phyloP scores from a whole-genome alignment of 345 rosid genomes.

The Clausena lansium region DNA sequence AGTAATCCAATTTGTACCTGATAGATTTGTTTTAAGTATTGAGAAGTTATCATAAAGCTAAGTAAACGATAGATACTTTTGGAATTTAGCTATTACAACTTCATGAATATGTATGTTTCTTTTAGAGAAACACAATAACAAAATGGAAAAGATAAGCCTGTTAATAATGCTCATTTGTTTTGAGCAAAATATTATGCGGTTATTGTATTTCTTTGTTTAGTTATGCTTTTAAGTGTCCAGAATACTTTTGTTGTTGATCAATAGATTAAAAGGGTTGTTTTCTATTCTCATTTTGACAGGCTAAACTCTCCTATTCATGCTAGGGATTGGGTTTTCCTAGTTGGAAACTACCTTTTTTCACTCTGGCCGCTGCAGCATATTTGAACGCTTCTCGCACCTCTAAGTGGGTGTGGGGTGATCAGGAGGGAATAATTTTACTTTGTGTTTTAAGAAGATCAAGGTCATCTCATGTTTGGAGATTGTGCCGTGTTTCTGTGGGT shows the following conservation, averaged over 20 bases:
- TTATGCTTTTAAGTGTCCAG: background rate
- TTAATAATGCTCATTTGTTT: background rate
- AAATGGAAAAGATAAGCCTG: background rate
- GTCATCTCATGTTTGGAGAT: constrained; percentile 85
- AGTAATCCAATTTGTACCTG: background rate
- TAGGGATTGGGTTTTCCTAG: constrained; percentile 43
- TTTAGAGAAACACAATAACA: background rate
- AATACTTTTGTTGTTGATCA: background rate
- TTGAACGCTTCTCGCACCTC: constrained; percentile 86
- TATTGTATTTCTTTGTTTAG: background rate
- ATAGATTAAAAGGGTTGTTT: background rate
- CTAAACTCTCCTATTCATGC: constrained; percentile 30
- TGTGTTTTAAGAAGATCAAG: constrained; percentile 70
- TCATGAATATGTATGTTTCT: background rate
- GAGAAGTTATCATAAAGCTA: background rate
- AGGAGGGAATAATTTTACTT: constrained; percentile 43
- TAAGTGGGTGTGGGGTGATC: constrained; percentile 86
- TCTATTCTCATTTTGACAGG: constrained; percentile 35
- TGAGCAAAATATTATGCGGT: background rate
- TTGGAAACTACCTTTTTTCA: constrained; percentile 54
- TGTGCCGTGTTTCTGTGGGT: constrained; percentile 86
- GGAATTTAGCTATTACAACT: background rate
- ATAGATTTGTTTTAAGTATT: background rate
- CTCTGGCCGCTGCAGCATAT: constrained; percentile 94
- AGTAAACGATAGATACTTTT: background rate